These are phyloP conservation scores for Hypsizygus ulmarius DNA, from an alignment of 1,284 basidiomycete genomes.

Conservation along the genomic window DNA sequence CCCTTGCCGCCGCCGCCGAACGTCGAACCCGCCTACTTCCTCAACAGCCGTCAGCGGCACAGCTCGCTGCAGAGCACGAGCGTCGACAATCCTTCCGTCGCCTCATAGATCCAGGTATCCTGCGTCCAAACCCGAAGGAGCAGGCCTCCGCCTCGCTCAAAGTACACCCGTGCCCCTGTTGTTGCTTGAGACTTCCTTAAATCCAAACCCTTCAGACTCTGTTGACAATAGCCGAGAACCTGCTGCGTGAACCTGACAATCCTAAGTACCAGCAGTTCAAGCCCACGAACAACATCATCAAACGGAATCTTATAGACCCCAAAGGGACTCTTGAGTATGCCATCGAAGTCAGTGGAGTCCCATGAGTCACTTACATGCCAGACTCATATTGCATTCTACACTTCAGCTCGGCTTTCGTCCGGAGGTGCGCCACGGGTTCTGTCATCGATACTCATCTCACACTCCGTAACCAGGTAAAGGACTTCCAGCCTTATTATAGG, in stretches of 20 bases:
- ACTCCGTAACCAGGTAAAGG: constrained; percentile 33
- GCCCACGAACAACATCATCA: constrained; percentile 67
- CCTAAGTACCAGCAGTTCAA: constrained; percentile 71
- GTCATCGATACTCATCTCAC: not conserved
- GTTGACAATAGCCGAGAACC: constrained; percentile 67
- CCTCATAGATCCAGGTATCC: constrained; percentile 72
- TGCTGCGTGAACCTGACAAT: constrained; percentile 67
- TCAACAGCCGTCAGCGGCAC: constrained; percentile 32
- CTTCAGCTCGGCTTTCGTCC: constrained; percentile 68
- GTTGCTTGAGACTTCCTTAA: constrained; percentile 12
- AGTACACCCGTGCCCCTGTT: constrained; percentile 37
- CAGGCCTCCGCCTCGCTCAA: constrained; percentile 59
- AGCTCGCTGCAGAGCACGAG: constrained; percentile 56
- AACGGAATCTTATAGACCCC: constrained; percentile 50
- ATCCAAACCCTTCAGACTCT: constrained; percentile 48
- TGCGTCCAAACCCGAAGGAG: constrained; percentile 64
- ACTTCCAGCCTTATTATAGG: constrained; percentile 65
- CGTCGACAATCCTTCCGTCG: constrained; percentile 68
- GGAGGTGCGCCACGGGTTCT: constrained; percentile 37
- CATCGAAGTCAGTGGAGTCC: constrained; percentile 50
- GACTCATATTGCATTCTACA: constrained; percentile 3
- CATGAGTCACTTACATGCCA: not conserved
- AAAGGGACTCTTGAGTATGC: constrained; percentile 79
- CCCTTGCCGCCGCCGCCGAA: constrained; percentile 47
- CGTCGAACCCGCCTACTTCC: constrained; percentile 33